Base-by-base conservation (phyloP, 352 stramenopile genomes). In the Globisporangium viniferum region DNA sequence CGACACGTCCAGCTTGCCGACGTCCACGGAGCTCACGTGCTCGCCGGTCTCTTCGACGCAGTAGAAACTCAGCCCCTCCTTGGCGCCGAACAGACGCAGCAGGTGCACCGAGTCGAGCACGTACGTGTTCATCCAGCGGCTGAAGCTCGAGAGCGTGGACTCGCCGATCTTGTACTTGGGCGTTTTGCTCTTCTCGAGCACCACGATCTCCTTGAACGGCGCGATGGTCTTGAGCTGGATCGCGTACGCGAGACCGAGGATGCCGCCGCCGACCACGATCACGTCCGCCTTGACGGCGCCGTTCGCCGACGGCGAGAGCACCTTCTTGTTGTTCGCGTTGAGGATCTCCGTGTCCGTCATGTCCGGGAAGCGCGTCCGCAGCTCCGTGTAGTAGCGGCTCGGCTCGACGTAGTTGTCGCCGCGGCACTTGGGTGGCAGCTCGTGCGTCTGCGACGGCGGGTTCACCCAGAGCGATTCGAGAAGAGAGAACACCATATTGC, bases 41-140 rank as follows among this genome's bases (percentile, higher is more conserved):
- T 57, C 51, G 22, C 51, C 51, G 1, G 51, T 57, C 12, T 57
- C 51, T 20, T 57, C 51, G 24, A 57, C 51, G 22, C 51, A 57
- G 51, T 57, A 57, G 51, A 57, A 57, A 22, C 51, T 57, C 51
- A 57, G 24, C 51, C 51, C 51, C 51, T 57, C 51, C 24, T 57
- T 57, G 51, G 51, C 51, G 22, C 51, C 51, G 20, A 57, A 57
- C 10, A 57, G 22, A n/a, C 51, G 51, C 51, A 57, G 51, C 51
- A 57, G 51, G 51, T 57, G 29, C 10, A 57, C 22, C 22, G 51
- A 57, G 51, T 57, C 51, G 51, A 57, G 51, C 22, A 57, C 51
- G 22, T 57, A 57, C 9, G 51, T 57, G 51, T 57, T 57, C 51
- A 57, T 20, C 51, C 51, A 57, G 51, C 51, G 51, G 12, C 51